phyloP scores from a whole-genome alignment of 352 stramenopile genomes.

The Phytophthora crassamura region DNA sequence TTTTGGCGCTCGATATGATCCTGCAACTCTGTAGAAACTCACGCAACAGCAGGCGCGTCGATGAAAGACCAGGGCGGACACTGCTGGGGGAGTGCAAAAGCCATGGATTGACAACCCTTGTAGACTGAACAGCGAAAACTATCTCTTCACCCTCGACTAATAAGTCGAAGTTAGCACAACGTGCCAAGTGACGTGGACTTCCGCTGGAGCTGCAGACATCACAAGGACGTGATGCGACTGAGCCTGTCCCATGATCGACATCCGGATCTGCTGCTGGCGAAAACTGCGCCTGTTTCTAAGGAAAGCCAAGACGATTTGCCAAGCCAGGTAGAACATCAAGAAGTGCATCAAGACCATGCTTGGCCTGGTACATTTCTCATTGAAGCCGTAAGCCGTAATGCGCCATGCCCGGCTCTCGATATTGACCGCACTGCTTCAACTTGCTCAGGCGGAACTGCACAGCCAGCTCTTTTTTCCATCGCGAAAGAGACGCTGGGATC shows the following conservation, averaged over 20 bases:
- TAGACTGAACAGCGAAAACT: slow-evolving; percentile 6
- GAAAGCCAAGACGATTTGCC: slow-evolving; percentile 27
- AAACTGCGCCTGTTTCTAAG: slow-evolving; percentile 29
- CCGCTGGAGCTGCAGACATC: slow-evolving; percentile 7
- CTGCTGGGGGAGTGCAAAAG: slow-evolving; percentile 12
- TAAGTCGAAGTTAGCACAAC: not conserved
- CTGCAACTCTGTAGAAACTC: slow-evolving; percentile 39
- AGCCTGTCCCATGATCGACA: slow-evolving; percentile 25
- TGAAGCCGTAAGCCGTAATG: slow-evolving; percentile 10
- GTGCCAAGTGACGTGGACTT: slow-evolving; percentile 1
- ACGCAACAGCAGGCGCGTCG: slow-evolving; percentile 37
- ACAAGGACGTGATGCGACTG: slow-evolving; percentile 7
- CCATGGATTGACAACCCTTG: slow-evolving; percentile 12
- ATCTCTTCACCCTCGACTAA: not conserved
- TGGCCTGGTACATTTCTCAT: slow-evolving; percentile 10
- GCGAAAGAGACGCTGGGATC: slow-evolving; percentile 19
- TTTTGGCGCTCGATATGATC: slow-evolving; percentile 25
- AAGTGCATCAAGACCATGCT: slow-evolving; percentile 6
- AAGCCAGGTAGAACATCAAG: slow-evolving; percentile 25
- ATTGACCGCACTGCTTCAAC: slow-evolving; percentile 6
- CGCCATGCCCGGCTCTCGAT: slow-evolving; percentile 16
- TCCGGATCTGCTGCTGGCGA: slow-evolving; percentile 30
- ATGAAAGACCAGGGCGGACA: slow-evolving; percentile 28
- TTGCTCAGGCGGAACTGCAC: slow-evolving; percentile 10
- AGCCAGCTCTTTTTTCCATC: slow-evolving; percentile 14